Evolutionary conservation across 495 filamentous ascomycete species (phyloP).

Genomic region (Hyaloscypha bicolor): DNA sequence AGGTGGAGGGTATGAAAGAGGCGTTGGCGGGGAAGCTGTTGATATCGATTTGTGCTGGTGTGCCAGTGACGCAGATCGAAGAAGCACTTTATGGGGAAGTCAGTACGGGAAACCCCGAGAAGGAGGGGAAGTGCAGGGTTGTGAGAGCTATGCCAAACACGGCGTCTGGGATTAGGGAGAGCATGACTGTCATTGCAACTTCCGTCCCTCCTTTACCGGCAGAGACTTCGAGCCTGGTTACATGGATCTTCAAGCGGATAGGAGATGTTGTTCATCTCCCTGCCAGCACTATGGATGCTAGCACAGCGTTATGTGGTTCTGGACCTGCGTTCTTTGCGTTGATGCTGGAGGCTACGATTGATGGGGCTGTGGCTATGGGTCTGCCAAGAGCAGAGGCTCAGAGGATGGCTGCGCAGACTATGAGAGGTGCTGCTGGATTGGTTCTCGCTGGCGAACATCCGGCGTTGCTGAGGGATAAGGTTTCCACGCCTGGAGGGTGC

Average conservation of each 20-base stretch:
- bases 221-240: slow-evolving; percentile 56
- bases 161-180: slow-evolving; percentile 66
- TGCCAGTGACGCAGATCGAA: slow-evolving; percentile 65
- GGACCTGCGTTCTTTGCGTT: slow-evolving; percentile 80
- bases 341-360: slow-evolving; percentile 75
- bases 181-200: slow-evolving; percentile 77
- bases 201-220: slow-evolving; percentile 58
- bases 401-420: slow-evolving; percentile 79
- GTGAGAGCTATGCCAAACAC: slow-evolving; percentile 85
- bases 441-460: slow-evolving; percentile 69
- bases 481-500: slow-evolving; percentile 78
- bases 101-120: slow-evolving; percentile 37
- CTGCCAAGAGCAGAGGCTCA: slow-evolving; percentile 75
- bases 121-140: slow-evolving; percentile 50
- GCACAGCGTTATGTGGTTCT: slow-evolving; percentile 73
- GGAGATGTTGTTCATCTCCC: slow-evolving; percentile 39
- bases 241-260: slow-evolving; percentile 71
- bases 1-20: slow-evolving; percentile 63
- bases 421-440: slow-evolving; percentile 70
- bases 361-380: slow-evolving; percentile 82
- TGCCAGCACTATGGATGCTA: slow-evolving; percentile 64
- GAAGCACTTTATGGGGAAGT: slow-evolving; percentile 54
- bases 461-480: slow-evolving; percentile 74
- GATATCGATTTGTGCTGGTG: slow-evolving; percentile 84
- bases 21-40: slow-evolving; percentile 78